These are phyloP conservation scores for Fusarium chuoi DNA, from an alignment of 2,329 filamentous ascomycete genomes.

Conservation along the genomic window DNA sequence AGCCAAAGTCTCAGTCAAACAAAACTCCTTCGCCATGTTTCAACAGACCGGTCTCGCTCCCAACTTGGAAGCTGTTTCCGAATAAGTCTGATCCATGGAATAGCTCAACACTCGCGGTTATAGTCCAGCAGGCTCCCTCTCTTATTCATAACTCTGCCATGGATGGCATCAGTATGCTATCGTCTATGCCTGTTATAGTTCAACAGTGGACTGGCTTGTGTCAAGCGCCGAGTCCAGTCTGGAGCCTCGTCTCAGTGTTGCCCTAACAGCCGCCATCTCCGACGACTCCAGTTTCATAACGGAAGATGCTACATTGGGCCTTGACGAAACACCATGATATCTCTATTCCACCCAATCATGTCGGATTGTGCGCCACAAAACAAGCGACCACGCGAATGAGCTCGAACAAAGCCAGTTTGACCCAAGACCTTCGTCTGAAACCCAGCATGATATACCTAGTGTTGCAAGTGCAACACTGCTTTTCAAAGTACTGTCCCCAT, in stretches of 20 bases:
- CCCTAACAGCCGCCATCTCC: constrained; percentile 46
- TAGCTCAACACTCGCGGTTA: constrained; percentile 1
- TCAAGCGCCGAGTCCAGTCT: constrained; percentile 22
- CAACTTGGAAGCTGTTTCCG: constrained; percentile 22
- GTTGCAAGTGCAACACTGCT: constrained; percentile 36
- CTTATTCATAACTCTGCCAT: not conserved
- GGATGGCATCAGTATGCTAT: constrained; percentile 8
- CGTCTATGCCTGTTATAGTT: constrained; percentile 12
- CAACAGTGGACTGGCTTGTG: constrained; percentile 11
- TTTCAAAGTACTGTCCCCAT: constrained; percentile 13
- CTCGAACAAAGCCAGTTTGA: constrained; percentile 46
- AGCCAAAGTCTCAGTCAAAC: not conserved
- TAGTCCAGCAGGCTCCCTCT: constrained; percentile 12
- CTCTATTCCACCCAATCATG: constrained; percentile 37
- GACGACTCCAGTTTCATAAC: constrained; percentile 59
- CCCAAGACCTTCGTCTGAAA: constrained; percentile 38
- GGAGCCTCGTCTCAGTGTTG: constrained; percentile 38
- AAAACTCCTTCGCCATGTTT: constrained; percentile 9
- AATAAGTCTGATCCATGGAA: constrained; percentile 20
- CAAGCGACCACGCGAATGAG: constrained; percentile 26
- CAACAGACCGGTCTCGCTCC: constrained; percentile 24
- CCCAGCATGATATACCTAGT: constrained; percentile 9
- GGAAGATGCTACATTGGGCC: constrained; percentile 49
- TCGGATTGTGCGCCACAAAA: constrained; percentile 14
- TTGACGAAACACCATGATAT: constrained; percentile 30